These are phyloP conservation scores for Verticillium dahliae DNA, from an alignment of 2,329 filamentous ascomycete species.

Conservation along the genomic window DNA sequence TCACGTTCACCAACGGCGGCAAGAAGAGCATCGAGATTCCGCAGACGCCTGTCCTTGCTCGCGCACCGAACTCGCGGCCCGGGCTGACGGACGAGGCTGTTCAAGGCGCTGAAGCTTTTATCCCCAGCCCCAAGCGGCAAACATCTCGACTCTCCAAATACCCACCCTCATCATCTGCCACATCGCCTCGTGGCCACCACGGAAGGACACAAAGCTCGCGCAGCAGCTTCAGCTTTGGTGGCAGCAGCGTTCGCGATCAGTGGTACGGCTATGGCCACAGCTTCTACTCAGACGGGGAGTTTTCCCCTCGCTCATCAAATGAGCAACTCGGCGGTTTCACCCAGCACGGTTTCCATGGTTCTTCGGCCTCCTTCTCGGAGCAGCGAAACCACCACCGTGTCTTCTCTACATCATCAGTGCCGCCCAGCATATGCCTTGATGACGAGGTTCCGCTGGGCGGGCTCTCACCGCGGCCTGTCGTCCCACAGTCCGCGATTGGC, in stretches of 20 bases:
- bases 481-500: constrained; percentile 43
- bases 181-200: constrained; percentile 20
- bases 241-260: constrained; percentile 32
- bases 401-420: constrained; percentile 36
- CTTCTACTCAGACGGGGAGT: constrained; percentile 25
- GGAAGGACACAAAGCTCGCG: constrained; percentile 36
- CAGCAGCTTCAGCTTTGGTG: constrained; percentile 35
- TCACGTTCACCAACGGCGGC: constrained; percentile 11
- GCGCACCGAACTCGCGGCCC: constrained; percentile 55
- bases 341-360: constrained; percentile 5
- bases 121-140: constrained; percentile 45
- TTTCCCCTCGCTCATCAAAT: constrained; percentile 27
- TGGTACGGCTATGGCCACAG: constrained; percentile 34
- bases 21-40: constrained; percentile 40
- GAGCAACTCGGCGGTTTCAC: constrained; percentile 14
- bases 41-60: constrained; percentile 45
- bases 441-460: constrained; percentile 38
- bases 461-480: constrained; percentile 41
- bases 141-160: constrained; percentile 47
- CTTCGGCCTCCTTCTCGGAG: constrained; percentile 12
- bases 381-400: constrained; percentile 26
- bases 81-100: constrained; percentile 57
- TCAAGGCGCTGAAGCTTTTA: constrained; percentile 54
- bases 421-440: constrained; percentile 36
- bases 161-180: constrained; percentile 20